Base-by-base conservation (phyloP, 2,329 filamentous ascomycete genomes). In the Allantophomopsis lycopodina region DNA sequence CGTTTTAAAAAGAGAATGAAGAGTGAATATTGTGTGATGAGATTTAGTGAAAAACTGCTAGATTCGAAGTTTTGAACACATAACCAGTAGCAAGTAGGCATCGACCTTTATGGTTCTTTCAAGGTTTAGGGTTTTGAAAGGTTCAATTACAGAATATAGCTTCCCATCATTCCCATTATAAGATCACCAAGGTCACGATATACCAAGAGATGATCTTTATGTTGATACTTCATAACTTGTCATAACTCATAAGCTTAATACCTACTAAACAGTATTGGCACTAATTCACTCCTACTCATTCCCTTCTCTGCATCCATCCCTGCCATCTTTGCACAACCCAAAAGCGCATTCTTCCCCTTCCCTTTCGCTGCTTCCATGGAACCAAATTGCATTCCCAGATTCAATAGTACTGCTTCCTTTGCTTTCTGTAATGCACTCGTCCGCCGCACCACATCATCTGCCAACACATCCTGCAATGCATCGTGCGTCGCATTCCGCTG, bases 401-500 rank as follows among this genome's bases (percentile, higher is more conserved):
- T 76, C 44, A 62, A 65, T 40, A 79, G 58, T 11, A 80, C 73
- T 1, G 71, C 69, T 45, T 74, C 71, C 52, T 72, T 74, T 28
- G 75, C 76, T 42, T 70, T 68, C 50, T 66, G 64, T 37, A 80
- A 59, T 8, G 73, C 71, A 46, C 62, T 69, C 4, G 62, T 62
- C 41, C 74, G 66, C 40, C 69, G 66, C 7, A 65, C 66, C 2
- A 67, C 62, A 48, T 79, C 72, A 45, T 78, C 68, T 15, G 73
- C 74, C 17, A 76, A 60, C 35, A 66, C 61, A 10, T 69, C 63
- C 44, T 75, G 70, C 2, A 63, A 60, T 47, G 70, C 65, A 49
- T 79, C 73, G 43, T 69, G 66, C 47, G 69, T 64, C 33, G 74
- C 59, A 50, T 74, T 68, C 46, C 73, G 70, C 53, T 76, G 73